Conservation (phyloP, 257 asterid genomes). For the Solanum clarkiae region DNA sequence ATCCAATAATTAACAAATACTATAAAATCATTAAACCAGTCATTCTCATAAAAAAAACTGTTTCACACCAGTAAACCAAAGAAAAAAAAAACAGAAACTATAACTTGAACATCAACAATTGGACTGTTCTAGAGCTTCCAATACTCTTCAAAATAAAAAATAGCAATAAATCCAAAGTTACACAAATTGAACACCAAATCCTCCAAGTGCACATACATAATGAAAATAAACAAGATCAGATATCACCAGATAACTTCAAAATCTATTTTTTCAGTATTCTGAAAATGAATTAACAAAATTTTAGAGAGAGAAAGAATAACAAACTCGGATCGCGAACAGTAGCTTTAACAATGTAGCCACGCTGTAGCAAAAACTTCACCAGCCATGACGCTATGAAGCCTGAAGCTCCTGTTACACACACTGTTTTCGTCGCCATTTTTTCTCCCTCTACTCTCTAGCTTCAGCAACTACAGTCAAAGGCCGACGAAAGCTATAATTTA, state of each 20-base stretch:
- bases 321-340: constrained; percentile 37
- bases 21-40: background rate
- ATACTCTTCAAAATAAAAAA: background rate
- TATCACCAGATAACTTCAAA: background rate
- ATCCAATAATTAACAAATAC: background rate
- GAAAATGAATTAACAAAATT: background rate
- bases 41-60: background rate
- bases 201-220: background rate
- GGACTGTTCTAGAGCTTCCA: background rate
- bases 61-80: background rate
- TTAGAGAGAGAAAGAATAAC: background rate
- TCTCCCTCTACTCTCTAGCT: background rate
- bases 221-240: background rate
- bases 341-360: constrained; percentile 55
- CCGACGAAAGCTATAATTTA: background rate
- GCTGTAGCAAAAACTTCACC: constrained; percentile 41
- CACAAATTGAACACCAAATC: background rate
- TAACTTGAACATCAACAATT: background rate
- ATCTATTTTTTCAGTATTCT: background rate
- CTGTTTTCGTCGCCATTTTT: constrained; percentile 19
- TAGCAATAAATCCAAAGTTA: background rate
- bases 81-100: background rate
- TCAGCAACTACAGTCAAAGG: background rate
- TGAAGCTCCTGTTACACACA: constrained; percentile 57
- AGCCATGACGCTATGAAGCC: constrained; percentile 67